phyloP scores from a whole-genome alignment of 805 yeast species.

The Dipodascus albidus region DNA sequence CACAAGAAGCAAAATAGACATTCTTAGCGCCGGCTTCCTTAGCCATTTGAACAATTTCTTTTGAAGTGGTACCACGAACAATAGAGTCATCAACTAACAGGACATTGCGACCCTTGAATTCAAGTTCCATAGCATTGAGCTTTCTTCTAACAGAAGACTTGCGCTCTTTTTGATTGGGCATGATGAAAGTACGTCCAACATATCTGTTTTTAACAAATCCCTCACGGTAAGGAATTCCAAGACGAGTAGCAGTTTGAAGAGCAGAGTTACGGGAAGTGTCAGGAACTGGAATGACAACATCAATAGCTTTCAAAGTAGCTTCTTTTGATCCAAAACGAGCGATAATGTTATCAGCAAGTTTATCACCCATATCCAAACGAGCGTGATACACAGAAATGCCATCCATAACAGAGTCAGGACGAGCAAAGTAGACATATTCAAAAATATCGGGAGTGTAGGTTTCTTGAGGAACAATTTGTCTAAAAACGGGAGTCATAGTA shows the following conservation, averaged over 20 bases:
- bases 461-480: slow-evolving; percentile 70
- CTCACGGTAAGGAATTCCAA: slow-evolving; percentile 81
- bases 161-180: slow-evolving; percentile 96
- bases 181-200: slow-evolving; percentile 94
- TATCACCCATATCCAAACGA: slow-evolving; percentile 87
- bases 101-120: slow-evolving; percentile 75
- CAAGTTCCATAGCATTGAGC: slow-evolving; percentile 91
- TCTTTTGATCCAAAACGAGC: slow-evolving; percentile 33
- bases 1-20: slow-evolving; percentile 94
- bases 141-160: slow-evolving; percentile 89
- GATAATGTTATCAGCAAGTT: slow-evolving; percentile 64
- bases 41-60: slow-evolving; percentile 97
- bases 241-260: slow-evolving; percentile 73
- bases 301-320: slow-evolving; percentile 48
- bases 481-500: slow-evolving; percentile 61
- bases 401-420: slow-evolving; percentile 93
- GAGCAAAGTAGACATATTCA: slow-evolving; percentile 95
- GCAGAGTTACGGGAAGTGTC: slow-evolving; percentile 97
- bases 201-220: slow-evolving; percentile 95
- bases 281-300: slow-evolving; percentile 96
- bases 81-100: slow-evolving; percentile 92
- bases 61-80: slow-evolving; percentile 95
- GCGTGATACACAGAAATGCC: slow-evolving; percentile 95
- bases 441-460: slow-evolving; percentile 90
- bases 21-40: slow-evolving; percentile 92